These are phyloP conservation scores for Trametes coccinea DNA, from an alignment of 768 basidiomycete genomes.

Conservation along the genomic window DNA sequence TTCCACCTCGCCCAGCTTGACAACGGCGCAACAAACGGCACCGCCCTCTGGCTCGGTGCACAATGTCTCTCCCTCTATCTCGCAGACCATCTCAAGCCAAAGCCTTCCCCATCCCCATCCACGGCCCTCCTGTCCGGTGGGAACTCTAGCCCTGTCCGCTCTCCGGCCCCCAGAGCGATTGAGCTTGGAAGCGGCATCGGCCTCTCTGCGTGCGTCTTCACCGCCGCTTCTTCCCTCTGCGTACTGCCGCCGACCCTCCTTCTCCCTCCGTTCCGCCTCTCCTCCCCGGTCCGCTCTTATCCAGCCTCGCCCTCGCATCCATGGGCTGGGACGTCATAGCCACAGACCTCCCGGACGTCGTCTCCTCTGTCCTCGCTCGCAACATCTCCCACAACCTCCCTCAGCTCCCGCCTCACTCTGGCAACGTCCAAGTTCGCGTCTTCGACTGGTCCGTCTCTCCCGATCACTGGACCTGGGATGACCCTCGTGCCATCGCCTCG, in stretches of 20 bases:
- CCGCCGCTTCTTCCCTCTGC: conserved; percentile 11
- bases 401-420: conserved; percentile 36
- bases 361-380: conserved; percentile 56
- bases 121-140: conserved; percentile 7
- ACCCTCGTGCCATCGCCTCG: conserved; percentile 26
- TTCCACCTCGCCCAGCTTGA: conserved; percentile 59
- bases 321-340: conserved; percentile 76
- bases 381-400: conserved; percentile 59
- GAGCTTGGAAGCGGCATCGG: conserved; percentile 87
- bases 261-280: conserved; percentile 5
- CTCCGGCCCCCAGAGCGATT: conserved; percentile 44
- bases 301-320: conserved; percentile 62
- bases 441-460: conserved; percentile 71
- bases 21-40: conserved; percentile 72
- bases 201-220: conserved; percentile 61
- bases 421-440: conserved; percentile 57
- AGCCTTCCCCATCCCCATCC: conserved; percentile 16
- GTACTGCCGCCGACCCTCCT: conserved; percentile 4
- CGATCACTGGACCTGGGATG: conserved; percentile 56
- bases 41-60: conserved; percentile 81
- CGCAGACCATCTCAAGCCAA: conserved; percentile 38
- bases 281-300: not conserved
- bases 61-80: conserved; percentile 74
- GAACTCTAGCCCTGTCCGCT: conserved; percentile 13
- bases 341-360: conserved; percentile 70